Percentiles rank a stretch among this genome's conserved stretches.
Conservation (phyloP, 192 early-diverging fungal species). For the Thoreauomyces humboldtii region DNA sequence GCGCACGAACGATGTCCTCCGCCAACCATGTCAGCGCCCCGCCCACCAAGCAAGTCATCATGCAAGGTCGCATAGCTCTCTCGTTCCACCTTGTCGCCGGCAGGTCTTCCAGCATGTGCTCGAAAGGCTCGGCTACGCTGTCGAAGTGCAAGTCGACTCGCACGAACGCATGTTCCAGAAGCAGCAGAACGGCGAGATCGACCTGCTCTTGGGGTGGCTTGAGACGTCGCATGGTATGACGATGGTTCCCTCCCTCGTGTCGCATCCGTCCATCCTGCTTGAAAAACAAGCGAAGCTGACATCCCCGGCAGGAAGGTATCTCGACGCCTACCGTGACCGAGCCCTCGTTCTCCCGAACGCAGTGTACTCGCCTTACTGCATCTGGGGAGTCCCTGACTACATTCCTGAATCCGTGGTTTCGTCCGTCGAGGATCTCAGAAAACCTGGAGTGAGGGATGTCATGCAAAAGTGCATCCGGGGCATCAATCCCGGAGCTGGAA, state of each 20-base stretch:
- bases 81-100: slow-evolving; percentile 1
- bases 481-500: neutral
- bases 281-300: too few relatives aligned
- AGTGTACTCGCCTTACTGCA: neutral
- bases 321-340: neutral
- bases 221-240: slow-evolving; percentile 1
- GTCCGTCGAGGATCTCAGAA: neutral
- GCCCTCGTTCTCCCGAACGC: neutral
- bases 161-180: neutral
- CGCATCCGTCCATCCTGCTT: too few relatives aligned
- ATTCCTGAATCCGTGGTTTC: slow-evolving; percentile 1
- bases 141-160: neutral
- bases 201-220: neutral
- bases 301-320: neutral
- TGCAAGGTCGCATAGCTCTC: too few relatives aligned
- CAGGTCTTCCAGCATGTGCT: slow-evolving; percentile 1
- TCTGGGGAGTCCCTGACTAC: slow-evolving; percentile 6
- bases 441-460: neutral
- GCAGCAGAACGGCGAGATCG: neutral
- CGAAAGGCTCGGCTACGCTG: too few relatives aligned
- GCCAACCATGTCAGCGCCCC: too few relatives aligned
- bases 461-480: neutral
- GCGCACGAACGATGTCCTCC: too few relatives aligned
- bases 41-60: too few relatives aligned
- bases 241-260: too few relatives aligned